Percentiles rank a stretch among this genome's conserved stretches.
Evolutionary conservation across 345 rosid genomes (phyloP).

Genomic region (Erysimum cheiranthoides): DNA sequence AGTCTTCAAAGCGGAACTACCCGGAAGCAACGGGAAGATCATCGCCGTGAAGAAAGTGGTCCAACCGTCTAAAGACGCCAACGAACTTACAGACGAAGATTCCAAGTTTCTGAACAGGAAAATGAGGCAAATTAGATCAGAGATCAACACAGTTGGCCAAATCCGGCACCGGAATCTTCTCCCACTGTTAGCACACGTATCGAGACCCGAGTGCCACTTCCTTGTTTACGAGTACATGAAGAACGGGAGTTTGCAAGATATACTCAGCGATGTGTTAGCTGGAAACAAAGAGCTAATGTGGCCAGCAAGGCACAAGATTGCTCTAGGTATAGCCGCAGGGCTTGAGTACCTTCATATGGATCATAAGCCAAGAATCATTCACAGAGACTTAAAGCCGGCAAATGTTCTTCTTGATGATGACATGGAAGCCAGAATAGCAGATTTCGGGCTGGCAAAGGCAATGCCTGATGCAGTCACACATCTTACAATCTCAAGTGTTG

Average conservation of each 20-base stretch:
- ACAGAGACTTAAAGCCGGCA: constrained; percentile 90
- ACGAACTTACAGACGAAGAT: constrained; percentile 74
- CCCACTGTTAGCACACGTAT: constrained; percentile 76
- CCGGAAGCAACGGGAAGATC: constrained; percentile 67
- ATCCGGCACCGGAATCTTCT: constrained; percentile 86
- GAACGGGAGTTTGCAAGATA: constrained; percentile 88
- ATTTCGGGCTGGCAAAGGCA: constrained; percentile 84
- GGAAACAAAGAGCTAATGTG: constrained; percentile 70
- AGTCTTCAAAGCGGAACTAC: constrained; percentile 81
- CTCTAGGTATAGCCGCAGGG: constrained; percentile 80
- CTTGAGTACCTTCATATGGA: constrained; percentile 83
- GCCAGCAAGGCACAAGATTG: constrained; percentile 72
- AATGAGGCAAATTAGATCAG: constrained; percentile 85
- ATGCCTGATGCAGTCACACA: constrained; percentile 82
- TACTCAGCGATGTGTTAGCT: constrained; percentile 48
- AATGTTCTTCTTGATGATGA: constrained; percentile 86
- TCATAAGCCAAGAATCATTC: constrained; percentile 76
- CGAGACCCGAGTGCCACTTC: constrained; percentile 77
- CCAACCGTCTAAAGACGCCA: constrained; percentile 76
- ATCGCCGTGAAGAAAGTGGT: constrained; percentile 79
- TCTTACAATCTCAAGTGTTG: constrained; percentile 62
- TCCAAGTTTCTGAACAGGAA: constrained; percentile 63
- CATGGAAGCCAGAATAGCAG: constrained; percentile 92
- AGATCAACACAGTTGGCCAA: constrained; percentile 79
- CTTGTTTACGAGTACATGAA: constrained; percentile 89